phyloP scores from a whole-genome alignment of 495 filamentous ascomycete species.

The Trichoderma gamsii region DNA sequence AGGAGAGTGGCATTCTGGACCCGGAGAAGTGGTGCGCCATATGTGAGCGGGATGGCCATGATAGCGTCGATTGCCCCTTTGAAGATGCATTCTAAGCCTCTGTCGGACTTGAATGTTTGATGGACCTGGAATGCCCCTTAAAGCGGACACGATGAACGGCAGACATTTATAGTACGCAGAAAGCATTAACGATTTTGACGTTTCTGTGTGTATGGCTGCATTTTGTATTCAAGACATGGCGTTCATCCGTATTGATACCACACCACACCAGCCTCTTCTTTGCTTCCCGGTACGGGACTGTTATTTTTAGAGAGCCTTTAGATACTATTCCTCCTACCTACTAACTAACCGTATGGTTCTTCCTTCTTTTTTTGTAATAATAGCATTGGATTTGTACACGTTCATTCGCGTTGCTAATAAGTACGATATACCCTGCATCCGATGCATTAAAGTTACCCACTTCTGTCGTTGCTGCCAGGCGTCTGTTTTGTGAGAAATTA shows the following conservation, averaged over 20 bases:
- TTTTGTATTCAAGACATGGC: constrained; percentile 7
- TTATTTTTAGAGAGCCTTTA: not conserved
- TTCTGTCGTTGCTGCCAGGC: too few relatives aligned
- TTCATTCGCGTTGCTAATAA: not conserved
- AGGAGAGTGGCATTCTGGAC: constrained; percentile 72
- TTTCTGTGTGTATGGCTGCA: constrained; percentile 10
- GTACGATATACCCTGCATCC: too few relatives aligned
- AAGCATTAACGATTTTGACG: constrained; percentile 1
- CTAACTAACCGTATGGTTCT: not conserved
- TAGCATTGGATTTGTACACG: not conserved
- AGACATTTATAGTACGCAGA: constrained; percentile 1
- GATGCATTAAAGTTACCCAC: too few relatives aligned
- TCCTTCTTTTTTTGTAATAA: not conserved
- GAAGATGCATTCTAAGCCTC: constrained; percentile 62
- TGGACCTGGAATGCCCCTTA: not conserved
- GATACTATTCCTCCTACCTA: not conserved
- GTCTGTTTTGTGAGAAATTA: too few relatives aligned
- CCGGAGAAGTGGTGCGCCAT: constrained; percentile 92
- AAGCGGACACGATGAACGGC: constrained; percentile 7
- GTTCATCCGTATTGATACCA: not conserved
- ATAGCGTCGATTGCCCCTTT: constrained; percentile 91
- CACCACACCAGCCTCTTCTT: not conserved
- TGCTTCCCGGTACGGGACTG: not conserved
- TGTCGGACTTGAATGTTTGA: not conserved
- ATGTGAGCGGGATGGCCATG: constrained; percentile 92